phyloP scores from a whole-genome alignment of 345 rosid genomes.

The Eucalyptus marginata region DNA sequence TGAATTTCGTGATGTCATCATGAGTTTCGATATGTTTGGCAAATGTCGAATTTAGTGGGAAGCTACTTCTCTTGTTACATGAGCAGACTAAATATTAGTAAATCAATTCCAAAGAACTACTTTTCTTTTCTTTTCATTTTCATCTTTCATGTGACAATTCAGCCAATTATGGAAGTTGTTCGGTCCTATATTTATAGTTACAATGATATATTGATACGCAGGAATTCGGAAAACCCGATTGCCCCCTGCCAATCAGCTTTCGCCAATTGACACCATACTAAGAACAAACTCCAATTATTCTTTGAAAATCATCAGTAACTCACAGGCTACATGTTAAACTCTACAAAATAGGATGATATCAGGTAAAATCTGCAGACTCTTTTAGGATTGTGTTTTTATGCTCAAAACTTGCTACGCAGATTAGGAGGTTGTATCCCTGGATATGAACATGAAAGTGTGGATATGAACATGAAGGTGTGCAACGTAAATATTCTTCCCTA shows the following conservation, averaged over 20 bases:
- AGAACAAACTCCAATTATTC: no score
- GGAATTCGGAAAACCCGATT: background rate
- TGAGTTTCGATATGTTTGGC: background rate
- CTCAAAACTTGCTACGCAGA: rapidly evolving
- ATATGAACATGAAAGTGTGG: background rate
- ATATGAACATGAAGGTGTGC: background rate
- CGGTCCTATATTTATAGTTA: background rate
- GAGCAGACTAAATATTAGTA: no score
- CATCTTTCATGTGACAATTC: no score
- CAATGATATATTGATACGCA: background rate
- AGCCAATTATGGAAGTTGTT: background rate
- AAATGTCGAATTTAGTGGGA: background rate
- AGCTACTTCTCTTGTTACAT: background rate
- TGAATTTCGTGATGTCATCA: background rate
- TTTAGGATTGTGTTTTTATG: background rate
- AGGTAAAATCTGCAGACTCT: background rate
- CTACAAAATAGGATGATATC: background rate
- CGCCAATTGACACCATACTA: background rate
- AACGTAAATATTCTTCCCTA: no score
- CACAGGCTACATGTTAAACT: background rate
- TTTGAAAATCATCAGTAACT: background rate
- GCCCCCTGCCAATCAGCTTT: background rate
- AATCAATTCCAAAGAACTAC: no score
- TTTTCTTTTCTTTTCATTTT: no score
- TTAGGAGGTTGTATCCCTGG: background rate